These are phyloP conservation scores for Scedosporium apiospermum DNA, from an alignment of 2,329 filamentous ascomycete species.

Conservation along the genomic window DNA sequence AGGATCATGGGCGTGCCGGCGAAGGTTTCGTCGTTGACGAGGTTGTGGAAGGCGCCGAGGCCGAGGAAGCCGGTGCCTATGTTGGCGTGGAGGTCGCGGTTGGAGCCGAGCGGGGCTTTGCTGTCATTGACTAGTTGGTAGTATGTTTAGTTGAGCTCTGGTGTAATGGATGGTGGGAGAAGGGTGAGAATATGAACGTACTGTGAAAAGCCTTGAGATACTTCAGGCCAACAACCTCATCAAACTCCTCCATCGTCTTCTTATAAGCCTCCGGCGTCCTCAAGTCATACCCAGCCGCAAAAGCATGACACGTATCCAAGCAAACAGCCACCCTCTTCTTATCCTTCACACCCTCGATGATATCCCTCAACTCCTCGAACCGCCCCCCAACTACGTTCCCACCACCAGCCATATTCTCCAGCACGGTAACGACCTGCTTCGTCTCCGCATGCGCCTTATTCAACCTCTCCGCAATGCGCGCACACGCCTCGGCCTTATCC, in stretches of 20 bases:
- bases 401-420: slow-evolving; percentile 92
- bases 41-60: slow-evolving; percentile 77
- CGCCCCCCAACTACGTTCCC: slow-evolving; percentile 80
- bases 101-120: slow-evolving; percentile 75
- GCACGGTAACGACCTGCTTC: slow-evolving; percentile 64
- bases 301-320: slow-evolving; percentile 93
- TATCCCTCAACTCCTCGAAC: slow-evolving; percentile 78
- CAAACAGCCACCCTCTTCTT: slow-evolving; percentile 85
- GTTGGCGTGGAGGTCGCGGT: slow-evolving; percentile 87
- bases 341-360: slow-evolving; percentile 71
- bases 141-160: slow-evolving; percentile 4
- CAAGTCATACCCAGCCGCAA: slow-evolving; percentile 88
- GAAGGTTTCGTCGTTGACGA: slow-evolving; percentile 76
- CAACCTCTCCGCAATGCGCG: slow-evolving; percentile 69
- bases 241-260: slow-evolving; percentile 65
- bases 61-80: slow-evolving; percentile 94
- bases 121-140: slow-evolving; percentile 70
- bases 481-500: slow-evolving; percentile 59
- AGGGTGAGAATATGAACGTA: slow-evolving; percentile 13
- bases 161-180: not conserved
- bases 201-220: slow-evolving; percentile 78
- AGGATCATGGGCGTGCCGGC: slow-evolving; percentile 80
- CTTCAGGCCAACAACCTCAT: slow-evolving; percentile 62
- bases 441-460: slow-evolving; percentile 76
- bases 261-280: slow-evolving; percentile 65